These are phyloP conservation scores for Hydrangea macrophylla DNA, from an alignment of 148 eudicot genomes.

Conservation along the genomic window DNA sequence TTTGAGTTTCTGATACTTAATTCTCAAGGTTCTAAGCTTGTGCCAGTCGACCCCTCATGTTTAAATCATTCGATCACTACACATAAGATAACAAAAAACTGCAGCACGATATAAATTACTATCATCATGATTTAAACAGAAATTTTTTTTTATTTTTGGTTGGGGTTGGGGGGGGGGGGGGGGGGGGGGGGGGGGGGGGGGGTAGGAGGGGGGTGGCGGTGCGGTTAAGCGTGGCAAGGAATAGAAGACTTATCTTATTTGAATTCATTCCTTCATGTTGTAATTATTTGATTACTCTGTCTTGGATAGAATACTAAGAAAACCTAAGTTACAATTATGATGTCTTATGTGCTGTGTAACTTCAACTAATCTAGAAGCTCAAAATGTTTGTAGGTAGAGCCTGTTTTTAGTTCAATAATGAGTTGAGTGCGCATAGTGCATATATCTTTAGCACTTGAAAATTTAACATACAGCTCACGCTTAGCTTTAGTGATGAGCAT, in stretches of 20 bases:
- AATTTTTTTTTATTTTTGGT: no score
- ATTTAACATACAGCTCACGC: not conserved
- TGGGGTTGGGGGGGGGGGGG: no score
- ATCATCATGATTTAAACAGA: no score
- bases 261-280: no score
- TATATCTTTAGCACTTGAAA: not conserved
- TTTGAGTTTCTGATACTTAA: not conserved
- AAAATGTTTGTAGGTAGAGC: not conserved
- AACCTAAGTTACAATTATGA: not conserved
- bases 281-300: not conserved
- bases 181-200: no score
- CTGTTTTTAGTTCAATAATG: not conserved
- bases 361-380: not conserved
- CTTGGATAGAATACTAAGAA: not conserved
- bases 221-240: no score
- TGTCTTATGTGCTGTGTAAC: not conserved
- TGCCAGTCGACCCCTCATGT: not conserved
- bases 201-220: no score
- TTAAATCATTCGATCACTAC: not conserved
- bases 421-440: not conserved
- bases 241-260: no score
- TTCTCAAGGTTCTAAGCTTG: not conserved
- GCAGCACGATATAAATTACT: no score
- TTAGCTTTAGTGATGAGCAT: not conserved
- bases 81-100: no score